Base-by-base conservation (phyloP, 2,329 filamentous ascomycete species). In the Sarocladium kiliense region DNA sequence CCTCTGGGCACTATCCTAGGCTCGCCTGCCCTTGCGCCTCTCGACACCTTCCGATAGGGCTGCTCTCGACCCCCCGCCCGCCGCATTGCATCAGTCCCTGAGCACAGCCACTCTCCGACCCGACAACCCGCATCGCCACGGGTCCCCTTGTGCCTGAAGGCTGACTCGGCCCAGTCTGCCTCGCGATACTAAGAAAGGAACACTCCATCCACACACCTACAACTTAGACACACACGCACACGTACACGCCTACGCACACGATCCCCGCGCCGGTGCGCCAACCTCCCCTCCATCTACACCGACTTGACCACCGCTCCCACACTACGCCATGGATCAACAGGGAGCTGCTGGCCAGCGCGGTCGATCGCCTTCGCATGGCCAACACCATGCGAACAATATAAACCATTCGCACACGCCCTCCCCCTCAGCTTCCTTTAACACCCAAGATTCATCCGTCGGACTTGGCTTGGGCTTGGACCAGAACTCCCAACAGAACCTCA, bases 351-450 rank as follows among this genome's bases (percentile, higher is more conserved):
- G 63, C 64, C 71, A 71, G 60, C 68, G 65, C 68, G 82, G 82
- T 67, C 82, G 83, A 66, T 86, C 84, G 63, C 81, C 79, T 62
- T 86, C 85, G 65, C 75, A 76, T 66, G 77, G 77, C 60, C 77
- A 80, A 65, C 78, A 78, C 62, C 77, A 81, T 65, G 72, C 71
- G 67, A 68, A 75, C 74, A 78, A 84, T 85, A 86, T 88, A 86
- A 87, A 80, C 69, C 82, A 84, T 69, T 80, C 75, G 62, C 84
- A 83, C 70, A 86, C 85, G 64, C 81, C 84, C 63, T 82, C 83
- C 66, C 80, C 79, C 70, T 82, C 83, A 67, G 80, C 80, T 70
- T 81, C 79, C 64, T 75, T 78, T 67, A 73, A 77, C 66, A 60
- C 66, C 45, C 76, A 76, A 66, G 71, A 77, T 56, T 64, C 70